These are phyloP conservation scores for Blakeslea trispora DNA, from an alignment of 371 early-diverging fungal genomes.

Conservation along the genomic window DNA sequence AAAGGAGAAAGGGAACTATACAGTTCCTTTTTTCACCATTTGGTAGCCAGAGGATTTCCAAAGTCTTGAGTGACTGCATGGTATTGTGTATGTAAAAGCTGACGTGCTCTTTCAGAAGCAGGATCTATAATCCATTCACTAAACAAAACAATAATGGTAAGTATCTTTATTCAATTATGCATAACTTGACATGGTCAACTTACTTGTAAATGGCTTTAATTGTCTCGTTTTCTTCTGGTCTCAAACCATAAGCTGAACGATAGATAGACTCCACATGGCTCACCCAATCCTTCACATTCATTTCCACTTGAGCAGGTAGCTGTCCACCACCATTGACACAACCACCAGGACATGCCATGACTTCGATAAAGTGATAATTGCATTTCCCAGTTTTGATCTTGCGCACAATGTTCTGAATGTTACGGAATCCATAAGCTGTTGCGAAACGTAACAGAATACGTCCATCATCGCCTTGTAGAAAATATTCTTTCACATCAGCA, in stretches of 20 bases:
- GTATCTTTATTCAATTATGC: too few species aligned
- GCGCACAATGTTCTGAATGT: conserved; percentile 94
- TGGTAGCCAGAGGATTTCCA: conserved; percentile 69
- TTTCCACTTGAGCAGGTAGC: conserved; percentile 40
- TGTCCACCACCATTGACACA: conserved; percentile 96
- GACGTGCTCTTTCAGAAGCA: conserved; percentile 43
- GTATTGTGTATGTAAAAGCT: conserved; percentile 74
- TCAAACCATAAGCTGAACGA: conserved; percentile 41
- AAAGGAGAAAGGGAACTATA: too few species aligned
- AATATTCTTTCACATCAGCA: conserved; percentile 79
- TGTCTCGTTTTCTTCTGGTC: conserved; percentile 61
- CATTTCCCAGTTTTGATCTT: conserved; percentile 74
- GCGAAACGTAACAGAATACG: conserved; percentile 74
- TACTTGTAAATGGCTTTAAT: conserved; percentile 63
- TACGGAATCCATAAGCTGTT: conserved; percentile 92
- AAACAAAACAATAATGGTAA: conserved; percentile 3
- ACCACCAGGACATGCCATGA: conserved; percentile 96
- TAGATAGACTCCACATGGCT: conserved; percentile 59
- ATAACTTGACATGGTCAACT: too few species aligned
- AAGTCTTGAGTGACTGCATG: conserved; percentile 71
- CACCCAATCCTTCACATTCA: conserved; percentile 69
- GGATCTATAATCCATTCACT: conserved; percentile 54
- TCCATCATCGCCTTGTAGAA: conserved; percentile 50
- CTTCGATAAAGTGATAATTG: conserved; percentile 89
- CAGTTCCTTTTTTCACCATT: conserved; percentile 59